Base-by-base conservation (phyloP, 352 stramenopile species). In the Globisporangium iwayamae region DNA sequence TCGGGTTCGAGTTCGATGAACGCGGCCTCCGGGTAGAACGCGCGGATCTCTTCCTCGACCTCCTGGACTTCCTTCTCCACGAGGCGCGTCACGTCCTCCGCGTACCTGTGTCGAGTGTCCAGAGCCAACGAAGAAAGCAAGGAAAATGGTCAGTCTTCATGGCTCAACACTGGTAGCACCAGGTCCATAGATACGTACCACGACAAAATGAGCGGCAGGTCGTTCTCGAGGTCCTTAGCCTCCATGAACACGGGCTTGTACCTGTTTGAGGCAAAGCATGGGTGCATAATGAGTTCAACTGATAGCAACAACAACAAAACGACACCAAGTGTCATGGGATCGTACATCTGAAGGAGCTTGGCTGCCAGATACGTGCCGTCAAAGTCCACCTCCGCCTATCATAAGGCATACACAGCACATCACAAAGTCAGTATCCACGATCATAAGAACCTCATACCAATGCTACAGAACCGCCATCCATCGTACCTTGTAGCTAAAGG, bases 1-100 rank as follows among this genome's bases (percentile, higher is more conserved):
- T 98, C 97, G 22, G 96, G 96, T 76, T 99, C 96, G 30, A 99
- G 81, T 68, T 99, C 96, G 62, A 99, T 99, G 76, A 98, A 99
- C 41, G 96, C 92, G 0, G 96, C 96, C 58, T 96, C 91, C 2
- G 96, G 96, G 82, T 98, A 98, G 64, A 87, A 84, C 56, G 71
- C 68, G 22, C 86, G 85, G 65, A 99, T 98, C 67, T 96, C 86
- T 22, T 90, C 83, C 80, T 99, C 96, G n/a, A 98, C 96, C 63
- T 98, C 87, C 62, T 97, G 83, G 6, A 99, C 91, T 68, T 99
- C 96, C 66, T 96, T 91, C 79, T 99, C 96, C 6, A 98, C 94
- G 22, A 97, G 76, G 16, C 96, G 82, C 52, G 97, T 98, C 51
- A 99, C 96, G 77, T 99, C 96, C 69, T 99, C 96, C 0, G 96